Conservation (phyloP, 495 filamentous ascomycete species). For the Sphaerosporella brunnea region DNA sequence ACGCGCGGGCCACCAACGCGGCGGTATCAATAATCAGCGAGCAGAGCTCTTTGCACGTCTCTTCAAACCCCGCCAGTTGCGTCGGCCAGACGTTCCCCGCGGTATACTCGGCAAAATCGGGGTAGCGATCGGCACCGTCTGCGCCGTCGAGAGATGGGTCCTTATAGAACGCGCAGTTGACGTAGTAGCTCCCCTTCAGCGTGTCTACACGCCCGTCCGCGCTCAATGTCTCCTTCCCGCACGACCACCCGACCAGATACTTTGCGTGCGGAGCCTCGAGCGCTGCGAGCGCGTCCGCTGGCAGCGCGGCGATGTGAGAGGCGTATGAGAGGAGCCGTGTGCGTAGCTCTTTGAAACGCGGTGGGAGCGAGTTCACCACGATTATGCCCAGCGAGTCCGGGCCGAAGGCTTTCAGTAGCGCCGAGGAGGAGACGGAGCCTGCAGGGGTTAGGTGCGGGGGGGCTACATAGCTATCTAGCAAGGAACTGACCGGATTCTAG, state of each 20-base stretch:
- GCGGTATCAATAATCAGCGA: constrained; percentile 74
- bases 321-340: constrained; percentile 63
- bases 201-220: constrained; percentile 68
- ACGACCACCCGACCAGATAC: constrained; percentile 50
- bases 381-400: constrained; percentile 84
- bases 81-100: constrained; percentile 73
- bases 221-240: constrained; percentile 84
- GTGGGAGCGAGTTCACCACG: constrained; percentile 66
- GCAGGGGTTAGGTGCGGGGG: background rate
- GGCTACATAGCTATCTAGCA: background rate
- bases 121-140: constrained; percentile 27
- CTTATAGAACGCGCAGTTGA: constrained; percentile 88
- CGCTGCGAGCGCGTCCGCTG: constrained; percentile 46
- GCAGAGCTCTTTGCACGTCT: constrained; percentile 59
- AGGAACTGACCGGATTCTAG: constrained; percentile 12
- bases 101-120: constrained; percentile 43
- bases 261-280: constrained; percentile 47
- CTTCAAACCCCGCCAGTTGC: constrained; percentile 53
- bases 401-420: constrained; percentile 73
- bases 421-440: constrained; percentile 57
- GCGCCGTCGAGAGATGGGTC: constrained; percentile 43
- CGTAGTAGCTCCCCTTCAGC: constrained; percentile 88
- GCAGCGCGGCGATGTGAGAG: constrained; percentile 73
- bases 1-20: constrained; percentile 66
- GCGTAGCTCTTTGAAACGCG: constrained; percentile 49